Evolutionary conservation across 352 stramenopile species (phyloP).

Genomic region (Blastocystis sp.): DNA sequence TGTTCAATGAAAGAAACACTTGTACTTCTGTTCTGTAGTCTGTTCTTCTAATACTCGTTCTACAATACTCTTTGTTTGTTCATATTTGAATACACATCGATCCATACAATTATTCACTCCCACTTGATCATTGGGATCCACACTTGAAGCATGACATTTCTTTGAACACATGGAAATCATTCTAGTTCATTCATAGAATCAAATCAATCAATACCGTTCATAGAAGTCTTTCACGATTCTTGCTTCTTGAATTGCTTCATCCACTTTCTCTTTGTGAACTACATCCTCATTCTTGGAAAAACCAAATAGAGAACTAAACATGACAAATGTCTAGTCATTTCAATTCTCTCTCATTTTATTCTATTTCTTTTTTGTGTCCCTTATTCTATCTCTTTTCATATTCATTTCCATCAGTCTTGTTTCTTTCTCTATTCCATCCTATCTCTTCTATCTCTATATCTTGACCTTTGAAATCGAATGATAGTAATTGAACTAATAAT

Average conservation of each 20-base stretch:
- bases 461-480: no score
- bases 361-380: no score
- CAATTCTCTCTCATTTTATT: no score
- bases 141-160: background rate
- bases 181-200: background rate
- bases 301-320: background rate
- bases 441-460: no score
- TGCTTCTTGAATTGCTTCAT: conserved; percentile 8
- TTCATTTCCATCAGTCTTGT: no score
- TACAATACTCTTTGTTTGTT: background rate
- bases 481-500: no score
- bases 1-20: conserved; percentile 56
- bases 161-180: background rate
- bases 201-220: background rate
- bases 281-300: background rate
- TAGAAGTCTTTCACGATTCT: conserved; percentile 12
- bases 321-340: no score
- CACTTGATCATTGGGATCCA: conserved; percentile 9
- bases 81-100: background rate
- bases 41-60: background rate
- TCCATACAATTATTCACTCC: conserved; percentile 30
- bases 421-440: no score
- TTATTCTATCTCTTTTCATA: no score
- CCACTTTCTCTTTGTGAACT: background rate
- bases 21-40: no score